A percentile compares a stretch with the other conserved stretches of the same genome.
phyloP scores from a whole-genome alignment of 176 grass and related monocot species.

The Oryza glumipatula region DNA sequence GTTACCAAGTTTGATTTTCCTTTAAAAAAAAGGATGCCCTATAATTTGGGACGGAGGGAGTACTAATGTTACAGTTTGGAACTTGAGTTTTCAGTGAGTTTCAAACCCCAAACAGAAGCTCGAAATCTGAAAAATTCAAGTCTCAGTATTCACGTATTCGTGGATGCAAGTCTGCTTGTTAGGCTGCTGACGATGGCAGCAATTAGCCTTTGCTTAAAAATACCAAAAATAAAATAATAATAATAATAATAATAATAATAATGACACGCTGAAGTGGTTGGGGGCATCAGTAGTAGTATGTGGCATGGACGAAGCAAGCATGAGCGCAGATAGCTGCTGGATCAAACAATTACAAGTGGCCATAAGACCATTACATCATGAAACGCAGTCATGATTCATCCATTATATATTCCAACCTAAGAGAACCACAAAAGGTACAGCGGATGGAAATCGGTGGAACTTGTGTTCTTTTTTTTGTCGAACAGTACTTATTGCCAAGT shows the following conservation, averaged over 20 bases:
- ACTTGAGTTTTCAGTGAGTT: too few species aligned
- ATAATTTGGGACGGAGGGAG: too few species aligned
- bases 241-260: too few species aligned
- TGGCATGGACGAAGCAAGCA: not conserved
- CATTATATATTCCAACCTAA: too few species aligned
- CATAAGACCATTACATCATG: not conserved
- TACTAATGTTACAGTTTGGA: too few species aligned
- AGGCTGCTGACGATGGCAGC: not conserved
- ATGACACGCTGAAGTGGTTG: too few species aligned
- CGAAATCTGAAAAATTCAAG: not conserved
- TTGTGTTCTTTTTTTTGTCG: not conserved
- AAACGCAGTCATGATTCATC: too few species aligned
- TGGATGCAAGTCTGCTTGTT: not conserved
- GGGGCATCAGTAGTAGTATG: too few species aligned
- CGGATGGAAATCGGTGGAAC: not conserved
- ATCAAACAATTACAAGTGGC: not conserved
- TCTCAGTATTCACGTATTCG: not conserved
- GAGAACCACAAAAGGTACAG: not conserved
- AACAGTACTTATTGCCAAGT: slow-evolving; percentile 29
- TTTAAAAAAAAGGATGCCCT: too few species aligned
- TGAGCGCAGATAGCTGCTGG: too few species aligned
- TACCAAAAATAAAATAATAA: too few species aligned
- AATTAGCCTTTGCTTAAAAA: not conserved
- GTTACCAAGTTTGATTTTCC: too few species aligned
- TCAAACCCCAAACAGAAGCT: not conserved